Evolutionary conservation across 2,329 filamentous ascomycete genomes (phyloP).

Genomic region (Monilinia fructicola): DNA sequence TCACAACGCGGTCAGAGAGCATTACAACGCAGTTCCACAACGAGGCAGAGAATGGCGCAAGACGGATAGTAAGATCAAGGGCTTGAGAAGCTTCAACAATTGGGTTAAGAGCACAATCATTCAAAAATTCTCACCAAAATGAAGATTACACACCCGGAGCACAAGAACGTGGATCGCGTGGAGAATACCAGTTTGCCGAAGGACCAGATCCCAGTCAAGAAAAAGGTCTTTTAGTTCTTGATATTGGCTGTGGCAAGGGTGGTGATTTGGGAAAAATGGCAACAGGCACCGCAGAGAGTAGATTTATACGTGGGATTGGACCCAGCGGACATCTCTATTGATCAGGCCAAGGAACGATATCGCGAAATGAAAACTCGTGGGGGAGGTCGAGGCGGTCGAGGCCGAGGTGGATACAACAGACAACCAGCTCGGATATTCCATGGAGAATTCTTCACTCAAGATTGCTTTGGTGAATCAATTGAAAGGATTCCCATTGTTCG

Average conservation of each 20-base stretch:
- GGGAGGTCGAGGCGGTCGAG: slow-evolving; percentile 54
- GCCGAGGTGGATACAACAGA: slow-evolving; percentile 50
- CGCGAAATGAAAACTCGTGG: slow-evolving; percentile 65
- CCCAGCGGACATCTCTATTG: slow-evolving; percentile 87
- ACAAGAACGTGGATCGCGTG: slow-evolving; percentile 54
- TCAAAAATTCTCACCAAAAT: slow-evolving; percentile 84
- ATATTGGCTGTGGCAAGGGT: slow-evolving; percentile 95
- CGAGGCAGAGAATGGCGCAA: slow-evolving; percentile 91
- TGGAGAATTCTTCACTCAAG: slow-evolving; percentile 83
- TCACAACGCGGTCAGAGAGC: slow-evolving; percentile 83
- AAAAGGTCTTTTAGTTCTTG: slow-evolving; percentile 75
- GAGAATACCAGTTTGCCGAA: slow-evolving; percentile 41
- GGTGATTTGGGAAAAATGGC: slow-evolving; percentile 97
- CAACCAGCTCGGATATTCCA: slow-evolving; percentile 67
- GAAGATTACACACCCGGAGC: slow-evolving; percentile 68
- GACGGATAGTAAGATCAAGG: slow-evolving; percentile 93
- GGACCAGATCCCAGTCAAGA: slow-evolving; percentile 36
- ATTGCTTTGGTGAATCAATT: slow-evolving; percentile 85
- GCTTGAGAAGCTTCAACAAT: slow-evolving; percentile 92
- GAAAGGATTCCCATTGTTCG: slow-evolving; percentile 78
- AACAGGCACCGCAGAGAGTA: slow-evolving; percentile 87
- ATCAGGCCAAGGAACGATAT: slow-evolving; percentile 85
- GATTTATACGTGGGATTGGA: slow-evolving; percentile 92
- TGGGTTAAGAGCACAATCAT: slow-evolving; percentile 98
- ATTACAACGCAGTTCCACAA: slow-evolving; percentile 96